These are phyloP conservation scores for Geotrichum cucujoidarum DNA, from an alignment of 1,139 yeast species.

Conservation along the genomic window DNA sequence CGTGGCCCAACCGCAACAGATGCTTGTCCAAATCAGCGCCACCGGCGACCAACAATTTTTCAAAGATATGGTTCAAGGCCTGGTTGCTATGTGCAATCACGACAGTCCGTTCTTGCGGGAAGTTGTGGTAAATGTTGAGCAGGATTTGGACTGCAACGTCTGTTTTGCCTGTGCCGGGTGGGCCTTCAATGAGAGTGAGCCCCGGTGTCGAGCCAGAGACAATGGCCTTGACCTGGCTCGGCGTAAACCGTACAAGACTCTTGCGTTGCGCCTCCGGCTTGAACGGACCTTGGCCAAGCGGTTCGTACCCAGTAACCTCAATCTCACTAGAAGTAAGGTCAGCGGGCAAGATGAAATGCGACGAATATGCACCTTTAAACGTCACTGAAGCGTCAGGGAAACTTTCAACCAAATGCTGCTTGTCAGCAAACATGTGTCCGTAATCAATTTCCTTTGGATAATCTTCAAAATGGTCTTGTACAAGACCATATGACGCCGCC, in stretches of 20 bases:
- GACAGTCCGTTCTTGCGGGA: conserved; percentile 37
- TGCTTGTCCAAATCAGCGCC: conserved; percentile 27
- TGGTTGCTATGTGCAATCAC: conserved; percentile 35
- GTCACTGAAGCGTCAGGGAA: conserved; percentile 23
- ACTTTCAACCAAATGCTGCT: conserved; percentile 25
- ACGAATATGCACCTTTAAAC: conserved; percentile 6
- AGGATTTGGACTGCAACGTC: conserved; percentile 31
- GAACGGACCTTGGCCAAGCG: conserved; percentile 5
- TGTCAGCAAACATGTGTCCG: conserved; percentile 29
- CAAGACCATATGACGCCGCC: conserved; percentile 23
- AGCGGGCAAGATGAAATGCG: conserved; percentile 17
- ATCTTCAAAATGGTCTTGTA: conserved; percentile 9
- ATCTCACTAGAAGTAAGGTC: background rate
- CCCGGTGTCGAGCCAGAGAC: conserved; percentile 30
- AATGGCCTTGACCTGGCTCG: conserved; percentile 37
- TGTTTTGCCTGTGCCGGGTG: conserved; percentile 48
- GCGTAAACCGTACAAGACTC: conserved; percentile 26
- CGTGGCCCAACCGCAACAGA: conserved; percentile 30
- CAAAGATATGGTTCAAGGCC: conserved; percentile 28
- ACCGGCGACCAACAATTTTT: conserved; percentile 20
- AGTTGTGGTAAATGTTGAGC: conserved; percentile 30
- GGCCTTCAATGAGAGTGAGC: conserved; percentile 31
- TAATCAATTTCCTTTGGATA: conserved; percentile 21
- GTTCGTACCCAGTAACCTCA: background rate
- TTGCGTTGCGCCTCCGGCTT: background rate